Evolutionary conservation across 2,329 filamentous ascomycete genomes (phyloP), one percentile per base, ranked within the genome.

Genomic region (Lachnellula arida): DNA sequence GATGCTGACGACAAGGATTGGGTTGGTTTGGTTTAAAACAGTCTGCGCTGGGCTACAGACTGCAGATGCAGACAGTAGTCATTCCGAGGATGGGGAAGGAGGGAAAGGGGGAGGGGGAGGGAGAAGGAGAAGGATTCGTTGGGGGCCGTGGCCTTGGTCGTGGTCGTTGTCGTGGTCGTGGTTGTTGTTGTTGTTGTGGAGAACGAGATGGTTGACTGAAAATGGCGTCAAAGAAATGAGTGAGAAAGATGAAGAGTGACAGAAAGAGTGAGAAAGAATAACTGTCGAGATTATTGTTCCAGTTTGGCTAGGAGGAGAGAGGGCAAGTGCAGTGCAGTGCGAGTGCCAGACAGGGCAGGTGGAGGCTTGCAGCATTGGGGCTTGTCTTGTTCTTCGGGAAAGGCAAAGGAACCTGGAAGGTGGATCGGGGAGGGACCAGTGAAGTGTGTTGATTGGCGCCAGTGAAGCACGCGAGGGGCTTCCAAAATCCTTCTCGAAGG

Each of bases 31-130:
- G 47, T 48, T 49, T 59, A 51, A 48, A 50, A 53, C 39, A 47
- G 44, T 48, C 51, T 58, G 57, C 59, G 28, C 28, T 32, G 28
- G 8, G 55, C 57, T 60, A 60, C 55, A 55, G 49, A 55, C 54
- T 23, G 53, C 43, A 22, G 42, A 47, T 40, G 44, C 37, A 48
- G 46, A 44, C 50, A 51, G 42, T 49, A 42, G 44, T 53, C 58
- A 57, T 56, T 47, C 17, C 51, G 44, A 9, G 34, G 46, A 22
- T 23, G 23, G n/a, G 12, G 17, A 34, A 19, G 32, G 34, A 17
- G 15, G n/a, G n/a, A 42, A 42, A 17, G 23, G 23, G 43, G n/a
- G 32, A 48, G 53, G 32, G 14, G 35, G 19, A 35, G 47, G n/a
- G 25, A 23, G 28, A 43, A 28, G 11, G 32, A 43, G 39, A n/a